Conservation (phyloP, 768 basidiomycete genomes). For the Royoungia palumana region DNA sequence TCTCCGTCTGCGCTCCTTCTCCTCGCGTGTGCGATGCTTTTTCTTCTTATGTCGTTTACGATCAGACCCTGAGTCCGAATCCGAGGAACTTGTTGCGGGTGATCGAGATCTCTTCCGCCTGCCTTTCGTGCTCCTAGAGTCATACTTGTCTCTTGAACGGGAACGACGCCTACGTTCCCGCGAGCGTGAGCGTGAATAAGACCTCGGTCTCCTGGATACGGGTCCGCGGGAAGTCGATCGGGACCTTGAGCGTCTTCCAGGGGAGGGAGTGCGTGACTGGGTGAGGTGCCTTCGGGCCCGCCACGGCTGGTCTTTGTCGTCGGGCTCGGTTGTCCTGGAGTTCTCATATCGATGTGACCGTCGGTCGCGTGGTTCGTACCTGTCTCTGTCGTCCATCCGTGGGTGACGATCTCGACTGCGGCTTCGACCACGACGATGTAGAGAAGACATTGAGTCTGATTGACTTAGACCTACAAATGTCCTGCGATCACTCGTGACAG, state of each 20-base stretch:
- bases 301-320: constrained; percentile 6
- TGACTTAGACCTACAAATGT: background rate
- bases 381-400: constrained; percentile 14
- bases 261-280: constrained; percentile 23
- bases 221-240: constrained; percentile 25
- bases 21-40: constrained; percentile 42
- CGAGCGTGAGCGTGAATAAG: constrained; percentile 27
- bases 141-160: constrained; percentile 32
- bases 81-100: constrained; percentile 41
- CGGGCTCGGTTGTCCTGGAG: constrained; percentile 9
- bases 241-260: constrained; percentile 22
- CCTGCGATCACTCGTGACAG: background rate
- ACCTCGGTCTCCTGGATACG: constrained; percentile 10
- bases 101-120: constrained; percentile 35
- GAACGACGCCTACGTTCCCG: constrained; percentile 32
- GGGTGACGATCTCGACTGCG: constrained; percentile 17
- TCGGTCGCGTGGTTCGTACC: constrained; percentile 18
- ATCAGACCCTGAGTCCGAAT: constrained; percentile 32
- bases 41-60: constrained; percentile 43
- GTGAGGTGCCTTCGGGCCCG: constrained; percentile 11
- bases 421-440: constrained; percentile 22
- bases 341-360: constrained; percentile 15
- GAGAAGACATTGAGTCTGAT: constrained; percentile 18
- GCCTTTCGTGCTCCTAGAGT: constrained; percentile 23
- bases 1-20: constrained; percentile 53